A percentile compares a stretch with the other conserved stretches of the same genome.
phyloP scores from a whole-genome alignment of 768 basidiomycete genomes.

The Podaxis sp. region DNA sequence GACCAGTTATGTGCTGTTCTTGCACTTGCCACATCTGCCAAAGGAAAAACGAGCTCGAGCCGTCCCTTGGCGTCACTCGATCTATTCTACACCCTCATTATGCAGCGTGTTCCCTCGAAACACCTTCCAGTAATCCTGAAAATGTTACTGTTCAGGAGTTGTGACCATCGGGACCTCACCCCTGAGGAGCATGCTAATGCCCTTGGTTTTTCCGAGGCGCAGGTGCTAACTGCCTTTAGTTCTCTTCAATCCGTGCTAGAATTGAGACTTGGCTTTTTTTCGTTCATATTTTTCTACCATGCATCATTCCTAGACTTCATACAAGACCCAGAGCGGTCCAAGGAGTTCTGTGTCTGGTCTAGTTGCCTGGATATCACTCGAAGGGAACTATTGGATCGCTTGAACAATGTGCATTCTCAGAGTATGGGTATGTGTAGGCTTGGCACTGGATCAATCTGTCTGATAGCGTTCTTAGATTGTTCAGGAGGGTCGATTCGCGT shows the following conservation, averaged over 20 bases:
- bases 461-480: neutral
- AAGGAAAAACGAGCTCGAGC: neutral
- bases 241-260: neutral
- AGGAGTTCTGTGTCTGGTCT: neutral
- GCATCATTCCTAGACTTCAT: neutral
- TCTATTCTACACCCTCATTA: neutral
- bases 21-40: neutral
- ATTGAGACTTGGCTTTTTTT: neutral
- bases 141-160: neutral
- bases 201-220: neutral
- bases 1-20: neutral
- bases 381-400: neutral
- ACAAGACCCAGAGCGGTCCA: neutral
- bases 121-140: neutral
- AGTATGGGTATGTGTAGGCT: neutral
- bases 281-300: neutral
- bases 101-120: neutral
- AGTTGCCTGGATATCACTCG: neutral
- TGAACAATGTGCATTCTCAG: neutral
- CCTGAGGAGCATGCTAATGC: neutral
- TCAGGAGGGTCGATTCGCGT: neutral
- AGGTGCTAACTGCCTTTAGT: neutral
- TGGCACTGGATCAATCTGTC: neutral
- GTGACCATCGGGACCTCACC: neutral
- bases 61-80: neutral